phyloP scores from a whole-genome alignment of 73 alveolate species.

The Stentor coeruleus region DNA sequence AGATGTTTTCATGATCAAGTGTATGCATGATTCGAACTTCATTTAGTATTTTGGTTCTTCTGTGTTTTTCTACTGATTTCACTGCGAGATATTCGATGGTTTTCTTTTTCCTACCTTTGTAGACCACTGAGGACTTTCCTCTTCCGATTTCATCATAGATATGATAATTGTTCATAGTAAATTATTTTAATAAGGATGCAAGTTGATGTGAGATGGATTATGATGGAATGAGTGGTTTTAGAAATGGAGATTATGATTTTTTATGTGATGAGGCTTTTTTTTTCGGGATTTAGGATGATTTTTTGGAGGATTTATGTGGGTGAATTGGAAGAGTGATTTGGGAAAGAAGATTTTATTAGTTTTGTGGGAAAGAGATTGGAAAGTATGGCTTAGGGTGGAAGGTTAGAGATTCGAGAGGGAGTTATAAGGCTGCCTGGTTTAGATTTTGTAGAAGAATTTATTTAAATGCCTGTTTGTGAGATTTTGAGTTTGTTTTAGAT shows the following conservation, averaged over 20 bases:
- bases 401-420: no score
- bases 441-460: no score
- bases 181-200: constrained; percentile 22
- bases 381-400: no score
- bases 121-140: constrained; percentile 83
- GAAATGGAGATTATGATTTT: neutral
- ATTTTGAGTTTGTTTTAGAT: no score
- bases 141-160: constrained; percentile 88
- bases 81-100: constrained; percentile 92
- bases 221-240: neutral
- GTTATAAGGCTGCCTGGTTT: no score
- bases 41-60: constrained; percentile 74
- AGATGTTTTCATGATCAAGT: constrained; percentile 58
- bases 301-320: no score
- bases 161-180: constrained; percentile 79
- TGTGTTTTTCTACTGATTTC: constrained; percentile 81
- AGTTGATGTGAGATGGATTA: neutral
- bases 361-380: no score
- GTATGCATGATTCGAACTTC: constrained; percentile 42
- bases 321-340: no score
- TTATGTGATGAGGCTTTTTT: neutral
- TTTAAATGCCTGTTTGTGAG: no score
- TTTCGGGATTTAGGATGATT: no score
- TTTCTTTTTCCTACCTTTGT: constrained; percentile 95
- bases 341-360: no score